Evolutionary conservation across 495 filamentous ascomycete species (phyloP).

Genomic region (Lasiosphaeria ovina): DNA sequence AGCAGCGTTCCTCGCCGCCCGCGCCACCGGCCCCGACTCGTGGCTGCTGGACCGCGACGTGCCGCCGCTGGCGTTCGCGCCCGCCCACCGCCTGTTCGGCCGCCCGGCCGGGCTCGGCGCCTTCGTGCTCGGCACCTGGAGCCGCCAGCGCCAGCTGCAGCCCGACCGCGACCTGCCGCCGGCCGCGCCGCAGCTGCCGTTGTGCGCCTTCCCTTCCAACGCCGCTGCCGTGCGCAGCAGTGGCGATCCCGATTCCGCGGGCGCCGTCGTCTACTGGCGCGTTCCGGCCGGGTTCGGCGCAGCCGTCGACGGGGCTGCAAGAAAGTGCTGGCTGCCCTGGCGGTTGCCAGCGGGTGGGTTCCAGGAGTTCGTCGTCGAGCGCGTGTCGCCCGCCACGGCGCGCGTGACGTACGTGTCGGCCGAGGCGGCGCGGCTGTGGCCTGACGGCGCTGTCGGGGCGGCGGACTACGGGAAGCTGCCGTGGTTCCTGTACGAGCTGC

Average conservation of each 20-base stretch:
- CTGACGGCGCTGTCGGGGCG: not conserved
- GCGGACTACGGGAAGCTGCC: not conserved
- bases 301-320: not conserved
- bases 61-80: constrained; percentile 2
- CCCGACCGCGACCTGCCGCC: not conserved
- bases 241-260: not conserved
- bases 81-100: constrained; percentile 5
- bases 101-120: not conserved
- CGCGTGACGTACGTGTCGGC: constrained; percentile 11
- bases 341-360: constrained; percentile 9
- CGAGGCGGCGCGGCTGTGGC: not conserved
- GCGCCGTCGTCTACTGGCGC: constrained; percentile 11
- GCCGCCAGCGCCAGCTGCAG: not conserved
- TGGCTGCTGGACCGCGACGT: constrained; percentile 9
- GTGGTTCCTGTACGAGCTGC: constrained; percentile 9
- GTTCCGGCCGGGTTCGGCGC: not conserved
- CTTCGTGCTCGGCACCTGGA: not conserved
- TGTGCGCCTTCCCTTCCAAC: constrained; percentile 3
- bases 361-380: constrained; percentile 15
- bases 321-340: not conserved
- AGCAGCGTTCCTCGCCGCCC: constrained; percentile 7
- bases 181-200: not conserved
- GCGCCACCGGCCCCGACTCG: constrained; percentile 3
- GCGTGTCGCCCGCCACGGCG: not conserved
- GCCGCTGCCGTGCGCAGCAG: not conserved